Conservation (phyloP, 768 basidiomycete species). For the Pisolithus albus region DNA sequence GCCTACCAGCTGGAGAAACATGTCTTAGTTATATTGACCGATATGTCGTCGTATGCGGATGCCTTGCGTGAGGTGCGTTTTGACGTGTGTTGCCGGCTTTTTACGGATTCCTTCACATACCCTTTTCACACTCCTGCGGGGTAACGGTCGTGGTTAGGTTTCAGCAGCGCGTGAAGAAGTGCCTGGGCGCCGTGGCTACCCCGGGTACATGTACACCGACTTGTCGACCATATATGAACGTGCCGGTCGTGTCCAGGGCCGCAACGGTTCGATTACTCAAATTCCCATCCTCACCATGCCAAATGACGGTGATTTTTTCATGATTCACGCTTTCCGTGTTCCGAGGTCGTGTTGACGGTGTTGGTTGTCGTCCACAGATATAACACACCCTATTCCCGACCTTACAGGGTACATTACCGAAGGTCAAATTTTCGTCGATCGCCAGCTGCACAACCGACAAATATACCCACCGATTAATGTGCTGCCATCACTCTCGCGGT, state of each 20-base stretch:
- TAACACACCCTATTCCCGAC: conserved; percentile 99
- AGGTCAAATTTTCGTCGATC: conserved; percentile 98
- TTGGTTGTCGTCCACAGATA: conserved; percentile 53
- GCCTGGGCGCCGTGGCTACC: conserved; percentile 98
- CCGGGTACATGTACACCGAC: conserved; percentile 98
- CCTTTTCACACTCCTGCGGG: background rate
- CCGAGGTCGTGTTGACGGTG: conserved; percentile 17
- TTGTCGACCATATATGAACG: conserved; percentile 99
- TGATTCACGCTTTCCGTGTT: conserved; percentile 11
- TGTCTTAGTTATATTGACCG: conserved; percentile 96
- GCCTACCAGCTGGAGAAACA: conserved; percentile 99
- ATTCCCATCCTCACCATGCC: conserved; percentile 99
- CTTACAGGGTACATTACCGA: conserved; percentile 99
- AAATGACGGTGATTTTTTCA: conserved; percentile 74
- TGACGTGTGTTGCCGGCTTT: conserved; percentile 13
- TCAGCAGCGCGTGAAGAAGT: conserved; percentile 99
- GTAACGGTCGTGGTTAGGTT: conserved; percentile 36
- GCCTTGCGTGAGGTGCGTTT: conserved; percentile 81
- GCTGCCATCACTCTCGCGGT: conserved; percentile 92
- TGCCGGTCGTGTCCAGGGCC: conserved; percentile 94
- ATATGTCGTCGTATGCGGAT: conserved; percentile 98
- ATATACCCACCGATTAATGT: conserved; percentile 99
- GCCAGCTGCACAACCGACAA: conserved; percentile 92
- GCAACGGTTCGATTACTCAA: conserved; percentile 99
- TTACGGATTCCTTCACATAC: background rate